Percentiles rank a stretch among this genome's conserved stretches.
Evolutionary conservation across 352 stramenopile genomes (phyloP).

Genomic region (Globisporangium barbulae): DNA sequence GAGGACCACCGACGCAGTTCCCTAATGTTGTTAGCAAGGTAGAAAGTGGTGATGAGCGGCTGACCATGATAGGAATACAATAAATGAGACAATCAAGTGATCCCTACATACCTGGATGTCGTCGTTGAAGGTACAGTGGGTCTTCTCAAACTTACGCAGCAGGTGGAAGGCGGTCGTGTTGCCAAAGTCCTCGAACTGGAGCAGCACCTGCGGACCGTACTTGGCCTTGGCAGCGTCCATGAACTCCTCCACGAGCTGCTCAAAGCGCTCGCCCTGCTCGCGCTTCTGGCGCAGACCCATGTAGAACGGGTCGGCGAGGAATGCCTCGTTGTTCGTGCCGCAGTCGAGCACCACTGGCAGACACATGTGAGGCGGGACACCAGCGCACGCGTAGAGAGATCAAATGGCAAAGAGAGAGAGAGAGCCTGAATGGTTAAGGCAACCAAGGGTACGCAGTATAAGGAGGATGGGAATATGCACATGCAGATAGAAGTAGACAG

Average conservation of each 20-base stretch:
- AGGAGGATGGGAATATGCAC: not conserved
- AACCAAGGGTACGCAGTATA: not conserved
- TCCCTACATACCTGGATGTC: slow-evolving; percentile 80
- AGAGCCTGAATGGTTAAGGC: slow-evolving; percentile 4
- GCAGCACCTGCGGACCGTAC: slow-evolving; percentile 80
- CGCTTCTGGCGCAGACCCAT: slow-evolving; percentile 91
- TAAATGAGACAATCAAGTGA: not conserved
- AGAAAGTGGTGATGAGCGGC: not conserved
- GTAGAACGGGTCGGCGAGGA: slow-evolving; percentile 94
- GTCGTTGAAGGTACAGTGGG: slow-evolving; percentile 93
- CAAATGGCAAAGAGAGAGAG: not conserved
- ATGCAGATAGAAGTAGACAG: not conserved
- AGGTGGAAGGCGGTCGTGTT: slow-evolving; percentile 86
- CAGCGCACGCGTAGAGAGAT: slow-evolving; percentile 54
- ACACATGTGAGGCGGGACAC: slow-evolving; percentile 56
- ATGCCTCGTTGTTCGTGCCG: slow-evolving; percentile 87
- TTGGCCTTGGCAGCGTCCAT: slow-evolving; percentile 92
- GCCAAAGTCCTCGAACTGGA: slow-evolving; percentile 89
- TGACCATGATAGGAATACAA: not conserved
- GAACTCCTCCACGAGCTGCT: slow-evolving; percentile 96
- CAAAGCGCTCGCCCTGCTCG: slow-evolving; percentile 87
- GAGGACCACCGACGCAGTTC: slow-evolving; percentile 78
- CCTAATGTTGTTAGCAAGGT: slow-evolving; percentile 29
- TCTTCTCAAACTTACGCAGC: slow-evolving; percentile 82
- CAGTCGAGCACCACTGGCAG: slow-evolving; percentile 7